Base-by-base conservation (phyloP, 345 rosid species). In the Zanthoxylum bungeanum region DNA sequence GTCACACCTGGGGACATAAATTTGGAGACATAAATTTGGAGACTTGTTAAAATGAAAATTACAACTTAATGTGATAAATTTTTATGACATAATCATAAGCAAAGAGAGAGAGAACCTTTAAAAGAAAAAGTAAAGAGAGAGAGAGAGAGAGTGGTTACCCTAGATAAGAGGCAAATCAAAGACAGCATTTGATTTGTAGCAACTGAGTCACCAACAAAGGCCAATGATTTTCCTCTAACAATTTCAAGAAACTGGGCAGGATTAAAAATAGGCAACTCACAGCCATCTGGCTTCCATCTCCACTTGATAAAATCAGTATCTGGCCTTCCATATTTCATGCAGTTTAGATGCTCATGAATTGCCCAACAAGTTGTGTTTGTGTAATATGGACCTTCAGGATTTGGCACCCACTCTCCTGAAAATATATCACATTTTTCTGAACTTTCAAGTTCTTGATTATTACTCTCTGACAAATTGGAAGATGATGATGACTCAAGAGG, bases 181-280 rank as follows among this genome's bases (percentile, higher is more conserved):
- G 98, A 93, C 83, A 91, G 98, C 93, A 93, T 87, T 73, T 93
- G 98, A 80, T 93, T 93, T 83, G 93, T 86, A 2, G 86, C 88
- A 9, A 93, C 89, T 12, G 98, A 93, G 62, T 93, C 98, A 8
- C 98, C 98, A 31, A 93, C 89, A 69, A 93, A 88, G 17, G 97
- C 97, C 85, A 93, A 50, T 2, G 93, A 87, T 76, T 93, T 90
- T 24, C 85, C 96, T 72, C 89, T 82, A 31, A 91, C 82, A 12
- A 86, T 79, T 73, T 87, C 90, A 21, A 93, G 81, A 73, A 93
- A 93, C 83, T 84, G 84, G 27, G 84, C 66, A 4, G 98, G 96
- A 36, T 93, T 84, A 66, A 93, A 84, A 56, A 85, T 64, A 3
- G 94, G 91, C 36, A 93, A 76, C 57, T 75, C 89, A 7, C 97